phyloP scores from a whole-genome alignment of 2,329 filamentous ascomycete genomes.

The Amauroascus verrucosus region DNA sequence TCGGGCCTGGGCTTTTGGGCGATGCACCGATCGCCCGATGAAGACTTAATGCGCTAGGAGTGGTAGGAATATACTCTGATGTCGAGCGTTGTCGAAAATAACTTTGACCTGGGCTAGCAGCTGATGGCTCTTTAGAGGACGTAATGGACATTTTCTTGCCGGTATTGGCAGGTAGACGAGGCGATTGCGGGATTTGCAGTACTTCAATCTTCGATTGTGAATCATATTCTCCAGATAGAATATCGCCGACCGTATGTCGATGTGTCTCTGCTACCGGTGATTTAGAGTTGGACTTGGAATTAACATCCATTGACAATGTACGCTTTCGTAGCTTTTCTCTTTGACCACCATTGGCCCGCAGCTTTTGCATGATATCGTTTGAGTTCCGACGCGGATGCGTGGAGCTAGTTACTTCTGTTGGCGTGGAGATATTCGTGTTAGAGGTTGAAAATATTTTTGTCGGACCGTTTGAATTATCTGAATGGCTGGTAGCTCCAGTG shows the following conservation, averaged over 20 bases:
- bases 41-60: slow-evolving; percentile 3
- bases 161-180: slow-evolving; percentile 5
- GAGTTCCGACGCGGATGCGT: slow-evolving; percentile 9
- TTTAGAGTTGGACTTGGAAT: neutral
- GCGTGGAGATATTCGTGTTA: neutral
- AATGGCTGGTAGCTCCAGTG: neutral
- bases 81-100: neutral
- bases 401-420: neutral
- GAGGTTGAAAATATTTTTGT: neutral
- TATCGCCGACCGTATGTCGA: neutral
- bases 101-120: neutral
- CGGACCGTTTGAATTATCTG: neutral
- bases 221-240: neutral
- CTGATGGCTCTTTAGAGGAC: neutral
- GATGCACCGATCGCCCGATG: slow-evolving; percentile 11
- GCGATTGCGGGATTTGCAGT: neutral
- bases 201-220: neutral
- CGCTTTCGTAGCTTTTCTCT: slow-evolving; percentile 8
- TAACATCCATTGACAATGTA: neutral
- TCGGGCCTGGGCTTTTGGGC: slow-evolving; percentile 17
- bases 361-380: slow-evolving; percentile 11
- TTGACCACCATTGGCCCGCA: slow-evolving; percentile 6
- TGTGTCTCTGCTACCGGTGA: neutral
- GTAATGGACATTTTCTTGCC: neutral
- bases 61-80: slow-evolving; percentile 6